These are phyloP conservation scores for Blastobotrys robertii DNA, from an alignment of 805 yeast species.

Conservation along the genomic window DNA sequence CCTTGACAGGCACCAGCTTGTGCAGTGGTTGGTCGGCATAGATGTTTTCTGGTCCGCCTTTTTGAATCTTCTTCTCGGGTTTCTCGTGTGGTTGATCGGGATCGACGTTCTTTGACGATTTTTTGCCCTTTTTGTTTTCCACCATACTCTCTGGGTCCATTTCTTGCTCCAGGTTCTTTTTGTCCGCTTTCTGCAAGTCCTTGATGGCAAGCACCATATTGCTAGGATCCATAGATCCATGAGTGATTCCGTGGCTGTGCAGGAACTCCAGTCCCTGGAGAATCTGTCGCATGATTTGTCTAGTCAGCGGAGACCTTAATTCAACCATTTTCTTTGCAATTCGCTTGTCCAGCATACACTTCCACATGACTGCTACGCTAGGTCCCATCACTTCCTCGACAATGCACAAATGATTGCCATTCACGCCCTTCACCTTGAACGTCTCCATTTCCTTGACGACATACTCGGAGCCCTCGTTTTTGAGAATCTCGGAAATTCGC, in stretches of 20 bases:
- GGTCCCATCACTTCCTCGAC: conserved; percentile 6
- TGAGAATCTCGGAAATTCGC: not conserved
- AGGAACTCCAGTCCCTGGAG: conserved; percentile 2
- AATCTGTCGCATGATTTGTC: conserved; percentile 1
- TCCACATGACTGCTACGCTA: conserved; percentile 1
- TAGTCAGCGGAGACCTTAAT: conserved; percentile 1
- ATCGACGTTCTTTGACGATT: not conserved
- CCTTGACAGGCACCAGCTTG: not conserved
- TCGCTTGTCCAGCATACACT: conserved; percentile 1
- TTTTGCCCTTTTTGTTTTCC: conserved; percentile 1
- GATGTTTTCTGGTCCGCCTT: conserved; percentile 4
- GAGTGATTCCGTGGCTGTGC: conserved; percentile 1
- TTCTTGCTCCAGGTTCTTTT: not conserved
- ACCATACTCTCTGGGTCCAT: not conserved
- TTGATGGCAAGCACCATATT: conserved; percentile 3
- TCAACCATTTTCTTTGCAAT: conserved; percentile 5
- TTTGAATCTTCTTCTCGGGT: conserved; percentile 1
- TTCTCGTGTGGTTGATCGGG: not conserved
- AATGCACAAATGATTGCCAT: conserved; percentile 4
- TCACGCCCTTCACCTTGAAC: conserved; percentile 2
- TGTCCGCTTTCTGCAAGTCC: not conserved
- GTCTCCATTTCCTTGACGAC: conserved; percentile 2
- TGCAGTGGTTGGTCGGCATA: not conserved
- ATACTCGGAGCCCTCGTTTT: not conserved
- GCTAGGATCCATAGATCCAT: conserved; percentile 2